These are phyloP conservation scores for Podila horticola DNA, from an alignment of 192 early-diverging fungal species.

Conservation along the genomic window DNA sequence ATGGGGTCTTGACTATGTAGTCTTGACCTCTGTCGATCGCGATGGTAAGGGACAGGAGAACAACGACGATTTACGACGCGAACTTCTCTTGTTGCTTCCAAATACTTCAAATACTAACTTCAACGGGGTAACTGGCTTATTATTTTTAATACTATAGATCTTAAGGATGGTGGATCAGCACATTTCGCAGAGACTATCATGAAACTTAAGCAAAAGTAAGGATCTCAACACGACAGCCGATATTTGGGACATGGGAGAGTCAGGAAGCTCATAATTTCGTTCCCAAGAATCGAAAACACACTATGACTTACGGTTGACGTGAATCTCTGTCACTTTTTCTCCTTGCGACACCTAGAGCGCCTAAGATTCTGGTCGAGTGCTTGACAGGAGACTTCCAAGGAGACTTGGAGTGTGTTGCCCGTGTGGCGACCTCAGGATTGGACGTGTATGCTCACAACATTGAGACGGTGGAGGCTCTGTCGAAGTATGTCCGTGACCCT, in stretches of 20 bases:
- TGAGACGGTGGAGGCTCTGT: slow-evolving; percentile 93
- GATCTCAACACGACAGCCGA: background rate
- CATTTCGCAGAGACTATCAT: slow-evolving; percentile 95
- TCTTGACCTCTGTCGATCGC: slow-evolving; percentile 97
- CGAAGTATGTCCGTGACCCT: slow-evolving; percentile 91
- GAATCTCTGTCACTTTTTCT: slow-evolving; percentile 3
- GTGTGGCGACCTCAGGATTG: slow-evolving; percentile 90
- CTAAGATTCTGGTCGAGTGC: slow-evolving; percentile 95
- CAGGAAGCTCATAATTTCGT: background rate
- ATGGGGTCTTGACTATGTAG: slow-evolving; percentile 97
- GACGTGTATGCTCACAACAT: slow-evolving; percentile 99
- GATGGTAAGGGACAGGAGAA: slow-evolving; percentile 66
- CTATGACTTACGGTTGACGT: background rate
- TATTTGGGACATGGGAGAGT: background rate
- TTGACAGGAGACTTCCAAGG: slow-evolving; percentile 96
- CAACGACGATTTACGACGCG: background rate
- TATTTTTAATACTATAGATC: slow-evolving; percentile 64
- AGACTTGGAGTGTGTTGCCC: slow-evolving; percentile 75
- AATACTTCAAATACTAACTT: background rate
- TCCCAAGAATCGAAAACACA: background rate
- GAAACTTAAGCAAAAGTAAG: slow-evolving; percentile 86
- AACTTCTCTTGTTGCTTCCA: background rate
- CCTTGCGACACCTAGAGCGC: slow-evolving; percentile 62
- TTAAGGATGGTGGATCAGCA: slow-evolving; percentile 88
- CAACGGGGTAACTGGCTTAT: too few species aligned